Conservation (phyloP, 805 yeast species). For the Candida boleticola region DNA sequence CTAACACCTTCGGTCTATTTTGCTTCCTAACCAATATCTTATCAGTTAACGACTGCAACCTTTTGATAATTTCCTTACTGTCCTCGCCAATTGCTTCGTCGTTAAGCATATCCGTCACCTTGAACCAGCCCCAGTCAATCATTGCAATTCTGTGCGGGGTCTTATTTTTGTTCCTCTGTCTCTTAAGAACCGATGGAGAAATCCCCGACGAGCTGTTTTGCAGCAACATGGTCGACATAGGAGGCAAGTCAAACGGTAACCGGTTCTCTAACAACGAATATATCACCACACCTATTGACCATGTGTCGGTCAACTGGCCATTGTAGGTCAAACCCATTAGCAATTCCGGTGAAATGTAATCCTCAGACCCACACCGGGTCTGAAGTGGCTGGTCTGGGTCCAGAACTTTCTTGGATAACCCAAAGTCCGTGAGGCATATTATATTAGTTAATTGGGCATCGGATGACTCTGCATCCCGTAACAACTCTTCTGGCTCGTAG, state of each 20-base stretch:
- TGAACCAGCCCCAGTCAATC: conserved; percentile 87
- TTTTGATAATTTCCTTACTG: conserved; percentile 16
- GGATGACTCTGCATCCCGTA: conserved; percentile 15
- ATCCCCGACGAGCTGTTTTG: conserved; percentile 17
- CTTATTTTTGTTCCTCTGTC: conserved; percentile 45
- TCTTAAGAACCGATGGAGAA: conserved; percentile 40
- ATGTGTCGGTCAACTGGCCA: conserved; percentile 86
- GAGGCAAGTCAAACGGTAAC: conserved; percentile 89
- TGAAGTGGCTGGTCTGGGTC: conserved; percentile 61
- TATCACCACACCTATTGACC: conserved; percentile 94
- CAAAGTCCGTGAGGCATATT: conserved; percentile 80
- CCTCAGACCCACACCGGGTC: conserved; percentile 95
- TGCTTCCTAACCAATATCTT: conserved; percentile 37
- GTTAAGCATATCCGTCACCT: conserved; percentile 21
- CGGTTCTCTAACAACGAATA: conserved; percentile 83
- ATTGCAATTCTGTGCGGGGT: conserved; percentile 89
- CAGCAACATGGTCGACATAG: conserved; percentile 25
- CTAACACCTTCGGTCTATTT: conserved; percentile 21
- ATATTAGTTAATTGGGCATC: conserved; percentile 24
- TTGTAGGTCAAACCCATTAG: conserved; percentile 88
- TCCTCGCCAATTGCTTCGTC: conserved; percentile 11
- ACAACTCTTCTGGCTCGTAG: conserved; percentile 23
- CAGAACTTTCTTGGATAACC: conserved; percentile 71
- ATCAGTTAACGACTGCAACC: conserved; percentile 30
- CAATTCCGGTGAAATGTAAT: conserved; percentile 93